Evolutionary conservation across 2,329 filamentous ascomycete genomes (phyloP).

Genomic region (Calonectria honghensis): DNA sequence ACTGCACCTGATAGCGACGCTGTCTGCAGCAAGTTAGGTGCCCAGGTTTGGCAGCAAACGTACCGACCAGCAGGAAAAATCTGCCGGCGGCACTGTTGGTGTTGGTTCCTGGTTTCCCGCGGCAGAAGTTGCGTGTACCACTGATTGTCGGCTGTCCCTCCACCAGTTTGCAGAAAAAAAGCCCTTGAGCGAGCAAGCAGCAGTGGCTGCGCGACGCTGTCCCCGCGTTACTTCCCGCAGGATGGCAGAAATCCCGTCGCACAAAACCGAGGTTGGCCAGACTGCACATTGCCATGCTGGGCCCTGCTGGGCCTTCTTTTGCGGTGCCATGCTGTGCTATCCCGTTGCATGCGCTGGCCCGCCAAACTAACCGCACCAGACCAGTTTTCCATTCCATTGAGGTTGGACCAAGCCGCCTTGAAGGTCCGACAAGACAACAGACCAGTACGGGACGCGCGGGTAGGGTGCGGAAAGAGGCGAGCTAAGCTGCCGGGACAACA

Average conservation of each 20-base stretch:
- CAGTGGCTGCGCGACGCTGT: constrained; percentile 44
- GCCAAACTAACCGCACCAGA: constrained; percentile 12
- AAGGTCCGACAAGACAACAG: constrained; percentile 40
- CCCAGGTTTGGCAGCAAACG: constrained; percentile 24
- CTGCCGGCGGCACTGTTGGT: constrained; percentile 44
- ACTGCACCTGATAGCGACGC: constrained; percentile 49
- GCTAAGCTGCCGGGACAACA: constrained; percentile 16
- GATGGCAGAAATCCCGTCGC: constrained; percentile 44
- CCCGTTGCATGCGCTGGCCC: constrained; percentile 27
- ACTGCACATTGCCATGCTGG: constrained; percentile 39
- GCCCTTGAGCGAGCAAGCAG: constrained; percentile 42
- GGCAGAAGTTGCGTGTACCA: constrained; percentile 28
- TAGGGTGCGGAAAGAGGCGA: constrained; percentile 36
- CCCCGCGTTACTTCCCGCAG: constrained; percentile 50
- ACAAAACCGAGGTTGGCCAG: constrained; percentile 47
- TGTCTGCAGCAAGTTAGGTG: constrained; percentile 32
- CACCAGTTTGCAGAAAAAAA: constrained; percentile 33
- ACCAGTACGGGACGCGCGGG: constrained; percentile 37
- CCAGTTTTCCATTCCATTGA: constrained; percentile 44
- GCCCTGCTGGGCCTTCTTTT: too few species aligned
- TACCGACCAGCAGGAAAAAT: constrained; percentile 44
- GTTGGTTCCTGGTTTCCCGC: constrained; percentile 39
- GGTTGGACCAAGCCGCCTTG: constrained; percentile 35
- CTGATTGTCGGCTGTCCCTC: constrained; percentile 13
- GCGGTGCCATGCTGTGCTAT: constrained; percentile 50